Conservation (phyloP, 2,329 filamentous ascomycete genomes). For the Fusarium aywerte region DNA sequence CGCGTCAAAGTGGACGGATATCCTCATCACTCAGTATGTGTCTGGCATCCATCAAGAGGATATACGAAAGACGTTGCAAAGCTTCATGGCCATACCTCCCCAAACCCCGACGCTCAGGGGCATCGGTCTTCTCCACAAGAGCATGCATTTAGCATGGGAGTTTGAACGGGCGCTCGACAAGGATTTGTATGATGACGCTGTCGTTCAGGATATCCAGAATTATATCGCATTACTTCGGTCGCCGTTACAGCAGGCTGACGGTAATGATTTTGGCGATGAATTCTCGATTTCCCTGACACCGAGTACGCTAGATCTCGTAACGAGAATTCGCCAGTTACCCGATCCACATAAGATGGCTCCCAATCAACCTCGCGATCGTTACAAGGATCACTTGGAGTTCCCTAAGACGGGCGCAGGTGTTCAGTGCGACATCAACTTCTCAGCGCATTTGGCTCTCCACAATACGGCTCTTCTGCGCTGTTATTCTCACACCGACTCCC, state of each 20-base stretch:
- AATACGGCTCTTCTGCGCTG: conserved; percentile 86
- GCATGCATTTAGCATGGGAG: conserved; percentile 65
- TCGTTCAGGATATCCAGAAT: conserved; percentile 53
- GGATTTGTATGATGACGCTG: conserved; percentile 55
- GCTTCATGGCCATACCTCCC: conserved; percentile 22
- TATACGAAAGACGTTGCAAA: conserved; percentile 56
- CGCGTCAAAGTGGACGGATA: conserved; percentile 9
- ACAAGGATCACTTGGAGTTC: conserved; percentile 75
- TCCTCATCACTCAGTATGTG: conserved; percentile 59
- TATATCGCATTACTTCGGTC: conserved; percentile 64
- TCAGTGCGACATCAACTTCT: conserved; percentile 93
- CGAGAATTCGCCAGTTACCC: conserved; percentile 57
- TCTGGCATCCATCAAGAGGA: conserved; percentile 61
- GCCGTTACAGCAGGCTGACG: conserved; percentile 43
- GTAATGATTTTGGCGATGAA: conserved; percentile 16
- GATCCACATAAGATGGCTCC: conserved; percentile 62
- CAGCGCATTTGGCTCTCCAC: conserved; percentile 82
- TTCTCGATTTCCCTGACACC: conserved; percentile 53
- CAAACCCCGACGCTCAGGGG: conserved; percentile 51
- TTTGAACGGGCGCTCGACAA: conserved; percentile 65
- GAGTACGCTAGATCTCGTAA: conserved; percentile 50
- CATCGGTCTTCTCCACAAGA: conserved; percentile 63
- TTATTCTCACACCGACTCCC: conserved; percentile 81
- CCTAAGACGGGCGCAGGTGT: conserved; percentile 81
- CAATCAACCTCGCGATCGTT: conserved; percentile 64